Base-by-base conservation (phyloP, 1,284 basidiomycete species). In the Irpex sp. region DNA sequence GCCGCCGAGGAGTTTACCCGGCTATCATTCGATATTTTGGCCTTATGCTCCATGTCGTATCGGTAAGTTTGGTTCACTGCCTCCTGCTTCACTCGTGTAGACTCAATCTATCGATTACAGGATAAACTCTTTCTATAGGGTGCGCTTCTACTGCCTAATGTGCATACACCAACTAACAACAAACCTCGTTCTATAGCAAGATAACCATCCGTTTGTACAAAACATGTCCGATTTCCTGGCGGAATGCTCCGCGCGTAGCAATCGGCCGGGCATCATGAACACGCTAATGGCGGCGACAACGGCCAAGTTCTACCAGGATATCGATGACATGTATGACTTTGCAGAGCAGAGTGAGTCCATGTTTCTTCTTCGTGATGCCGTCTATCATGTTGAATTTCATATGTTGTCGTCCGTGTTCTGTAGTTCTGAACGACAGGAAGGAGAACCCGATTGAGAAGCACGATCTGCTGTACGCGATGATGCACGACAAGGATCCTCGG, bases 1-100 rank as follows among this genome's bases (percentile, higher is more conserved):
- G 77, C 80, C 0, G 74, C 78, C 0, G 78, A 79, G 48, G 82
- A 83, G 67, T 83, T 81, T 66, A 83, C 81, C 26, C 75, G 79
- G 40, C 74, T 83, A 15, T 78, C 82, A 0, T 75, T 83, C 49
- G 82, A 84, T 64, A 80, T 81, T 1, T 76, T 82, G 60, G 76
- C 79, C 0, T 72, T 78, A 26, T 80, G 79, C 64, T 72, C 79
- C 9, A 82, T 84, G 79, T 78, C 74, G 4, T 77, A 81, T 65
- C 73, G 81, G 72, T 80, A 68, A 69, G 66, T 66, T 61, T 60
- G 44, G 9, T 11, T 11, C 44, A 44, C 21, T 57, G 56, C 58
- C 60, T 51, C 13, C 37, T 49, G 62, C 59, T 55, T 2, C 4
- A 13, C 5, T 17, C 21, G 19, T 3, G 9, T 9, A 2, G 15